phyloP scores from a whole-genome alignment of 768 basidiomycete genomes.

The Gloeopeniophorella convolvens region DNA sequence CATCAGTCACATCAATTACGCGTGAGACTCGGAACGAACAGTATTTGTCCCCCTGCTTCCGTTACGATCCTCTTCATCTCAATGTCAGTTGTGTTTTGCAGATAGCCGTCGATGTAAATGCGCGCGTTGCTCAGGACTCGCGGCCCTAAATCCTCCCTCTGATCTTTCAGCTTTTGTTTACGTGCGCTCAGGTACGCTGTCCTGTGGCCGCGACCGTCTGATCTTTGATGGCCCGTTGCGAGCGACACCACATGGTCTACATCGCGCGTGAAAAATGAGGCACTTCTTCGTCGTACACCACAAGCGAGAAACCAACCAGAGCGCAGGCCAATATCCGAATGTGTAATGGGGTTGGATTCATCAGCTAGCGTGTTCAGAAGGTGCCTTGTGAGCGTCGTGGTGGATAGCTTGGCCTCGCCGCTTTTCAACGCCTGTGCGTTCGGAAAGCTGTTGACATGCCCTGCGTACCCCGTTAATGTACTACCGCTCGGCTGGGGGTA shows the following conservation, averaged over 20 bases:
- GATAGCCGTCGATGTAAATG: conserved; percentile 67
- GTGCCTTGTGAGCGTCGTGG: conserved; percentile 44
- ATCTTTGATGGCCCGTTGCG: conserved; percentile 38
- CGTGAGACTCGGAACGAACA: conserved; percentile 36
- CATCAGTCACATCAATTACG: not conserved
- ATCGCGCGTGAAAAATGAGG: not conserved
- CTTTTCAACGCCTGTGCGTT: not conserved
- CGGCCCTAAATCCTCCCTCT: conserved; percentile 20
- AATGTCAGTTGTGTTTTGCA: conserved; percentile 66
- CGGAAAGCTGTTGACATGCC: not conserved
- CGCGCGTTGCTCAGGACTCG: conserved; percentile 38
- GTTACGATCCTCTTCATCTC: conserved; percentile 67
- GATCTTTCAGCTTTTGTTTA: conserved; percentile 25
- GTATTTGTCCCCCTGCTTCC: conserved; percentile 57
- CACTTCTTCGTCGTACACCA: not conserved
- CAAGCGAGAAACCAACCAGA: conserved; percentile 39
- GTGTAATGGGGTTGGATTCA: conserved; percentile 71
- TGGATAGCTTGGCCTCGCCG: not conserved
- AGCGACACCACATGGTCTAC: conserved; percentile 56
- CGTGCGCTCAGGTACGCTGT: conserved; percentile 23
- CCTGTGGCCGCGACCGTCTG: conserved; percentile 24
- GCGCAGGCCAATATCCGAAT: conserved; percentile 55
- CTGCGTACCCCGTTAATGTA: conserved; percentile 12
- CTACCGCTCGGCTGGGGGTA: too few species aligned
- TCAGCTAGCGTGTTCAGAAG: conserved; percentile 57